Evolutionary conservation across 192 early-diverging fungal genomes (phyloP), one percentile per base, ranked within the genome.

Genomic region (Jimgerdemannia flammicorona): DNA sequence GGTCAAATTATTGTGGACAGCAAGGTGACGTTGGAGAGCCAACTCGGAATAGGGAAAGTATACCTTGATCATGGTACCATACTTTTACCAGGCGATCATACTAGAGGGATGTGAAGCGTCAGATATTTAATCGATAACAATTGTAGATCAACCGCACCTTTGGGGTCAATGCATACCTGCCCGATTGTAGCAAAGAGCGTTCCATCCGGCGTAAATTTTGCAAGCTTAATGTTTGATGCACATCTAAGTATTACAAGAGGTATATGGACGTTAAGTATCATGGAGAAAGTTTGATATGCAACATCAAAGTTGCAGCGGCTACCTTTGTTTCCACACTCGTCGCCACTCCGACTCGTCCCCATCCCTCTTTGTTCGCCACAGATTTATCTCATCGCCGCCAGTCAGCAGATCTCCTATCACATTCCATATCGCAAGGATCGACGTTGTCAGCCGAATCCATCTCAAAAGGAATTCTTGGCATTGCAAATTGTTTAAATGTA

Each of bases 51-150:
- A n/a, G 14, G 4, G 3, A 44, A 42, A 79, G 29, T 74, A 70
- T 75, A 75, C 74, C 69, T 4, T 71, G 69, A 72, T 67, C 20
- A 19, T 44, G 72, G 71, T 87, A 85, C 92, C 92, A 92, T 8
- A 93, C 76, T 72, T 91, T 92, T 10, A 92, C 82, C 9, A 91
- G 70, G 40, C 86, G 82, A 81, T 93, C 92, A 75, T 80, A 80
- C 91, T 92, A 29, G 29, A 29, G 29, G 29, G 74, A 19, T 43
- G 77, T 41, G 29, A 7, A 20, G 42, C 4, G 9, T 7, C 70
- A 18, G 7, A 65, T 67, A 69, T 39, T 44, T 72, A 42, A 59
- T 67, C 14, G 43, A 42, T 42, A 3, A 18, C 19, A 70, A 6
- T 63, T 3, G 39, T 3, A 67, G 40, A n/a, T 44, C 43, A 49